These are phyloP conservation scores for Phytopythium litorale DNA, from an alignment of 352 stramenopile genomes.

Conservation along the genomic window DNA sequence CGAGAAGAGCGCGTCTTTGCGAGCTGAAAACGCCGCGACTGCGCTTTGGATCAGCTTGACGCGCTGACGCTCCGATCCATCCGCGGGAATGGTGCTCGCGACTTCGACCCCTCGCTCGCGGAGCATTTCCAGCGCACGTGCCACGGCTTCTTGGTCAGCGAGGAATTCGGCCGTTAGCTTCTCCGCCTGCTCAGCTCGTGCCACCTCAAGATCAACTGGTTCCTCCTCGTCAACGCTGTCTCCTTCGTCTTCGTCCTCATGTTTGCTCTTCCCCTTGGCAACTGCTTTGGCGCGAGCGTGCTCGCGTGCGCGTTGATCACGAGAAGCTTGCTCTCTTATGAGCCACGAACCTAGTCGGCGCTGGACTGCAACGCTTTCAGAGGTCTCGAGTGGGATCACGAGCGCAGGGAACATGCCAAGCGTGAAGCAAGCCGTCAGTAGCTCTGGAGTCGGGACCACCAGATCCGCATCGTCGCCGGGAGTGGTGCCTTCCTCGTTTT, in stretches of 20 bases:
- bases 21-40: constrained; percentile 28
- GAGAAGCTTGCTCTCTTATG: constrained; percentile 7
- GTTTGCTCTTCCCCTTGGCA: not conserved
- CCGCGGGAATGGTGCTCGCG: constrained; percentile 18
- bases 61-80: constrained; percentile 28
- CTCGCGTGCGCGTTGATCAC: constrained; percentile 30
- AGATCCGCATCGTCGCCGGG: constrained; percentile 11
- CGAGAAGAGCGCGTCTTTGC: constrained; percentile 44
- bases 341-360: constrained; percentile 3
- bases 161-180: constrained; percentile 42
- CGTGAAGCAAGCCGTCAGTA: constrained; percentile 39
- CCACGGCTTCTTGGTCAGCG: constrained; percentile 34
- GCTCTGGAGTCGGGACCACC: constrained; percentile 26
- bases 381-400: constrained; percentile 34
- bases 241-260: constrained; percentile 6
- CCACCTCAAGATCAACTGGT: constrained; percentile 25
- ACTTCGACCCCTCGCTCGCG: constrained; percentile 33
- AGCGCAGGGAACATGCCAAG: constrained; percentile 43
- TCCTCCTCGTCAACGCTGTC: constrained; percentile 19
- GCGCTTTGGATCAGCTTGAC: constrained; percentile 22
- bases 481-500: not conserved
- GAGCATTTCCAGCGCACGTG: constrained; percentile 28
- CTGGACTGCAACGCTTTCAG: constrained; percentile 17
- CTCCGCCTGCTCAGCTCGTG: constrained; percentile 36
- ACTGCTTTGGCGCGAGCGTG: constrained; percentile 11